These are phyloP conservation scores for Chalciporus pseudorubinellus DNA, from an alignment of 768 basidiomycete species.

Conservation along the genomic window DNA sequence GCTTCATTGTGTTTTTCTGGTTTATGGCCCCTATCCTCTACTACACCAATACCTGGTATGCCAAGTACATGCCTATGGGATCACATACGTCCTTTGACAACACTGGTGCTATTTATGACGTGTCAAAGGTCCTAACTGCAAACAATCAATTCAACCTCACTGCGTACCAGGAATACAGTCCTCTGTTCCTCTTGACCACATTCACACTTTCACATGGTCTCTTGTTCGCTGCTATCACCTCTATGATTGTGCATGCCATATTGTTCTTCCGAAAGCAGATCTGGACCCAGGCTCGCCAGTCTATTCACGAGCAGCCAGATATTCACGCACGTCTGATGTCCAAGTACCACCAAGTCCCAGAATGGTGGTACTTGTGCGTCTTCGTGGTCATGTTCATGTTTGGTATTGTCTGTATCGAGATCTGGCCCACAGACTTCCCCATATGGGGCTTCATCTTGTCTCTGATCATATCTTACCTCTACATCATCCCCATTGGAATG, in stretches of 20 bases:
- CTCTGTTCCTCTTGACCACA: slow-evolving; percentile 45
- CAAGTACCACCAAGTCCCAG: slow-evolving; percentile 55
- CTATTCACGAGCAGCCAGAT: slow-evolving; percentile 55
- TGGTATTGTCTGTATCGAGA: slow-evolving; percentile 55
- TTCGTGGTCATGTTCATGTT: slow-evolving; percentile 56
- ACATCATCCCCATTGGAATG: slow-evolving; percentile 74
- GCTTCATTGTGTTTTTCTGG: slow-evolving; percentile 38
- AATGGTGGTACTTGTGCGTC: slow-evolving; percentile 53
- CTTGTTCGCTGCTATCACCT: slow-evolving; percentile 43
- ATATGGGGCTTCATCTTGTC: slow-evolving; percentile 46
- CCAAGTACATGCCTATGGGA: slow-evolving; percentile 38
- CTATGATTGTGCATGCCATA: slow-evolving; percentile 41
- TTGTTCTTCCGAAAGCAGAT: slow-evolving; percentile 60
- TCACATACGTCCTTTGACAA: slow-evolving; percentile 44
- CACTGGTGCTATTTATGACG: slow-evolving; percentile 40
- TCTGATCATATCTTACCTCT: slow-evolving; percentile 49
- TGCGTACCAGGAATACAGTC: slow-evolving; percentile 37
- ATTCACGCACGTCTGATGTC: slow-evolving; percentile 61
- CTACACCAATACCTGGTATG: slow-evolving; percentile 39
- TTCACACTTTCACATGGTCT: slow-evolving; percentile 53
- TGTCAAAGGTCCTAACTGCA: slow-evolving; percentile 37
- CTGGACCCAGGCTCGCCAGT: slow-evolving; percentile 46
- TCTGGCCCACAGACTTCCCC: slow-evolving; percentile 55
- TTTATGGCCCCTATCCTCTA: slow-evolving; percentile 27
- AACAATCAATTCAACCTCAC: slow-evolving; percentile 32